phyloP scores from a whole-genome alignment of 2,329 filamentous ascomycete genomes.

The Sclerotiophoma versabilis region DNA sequence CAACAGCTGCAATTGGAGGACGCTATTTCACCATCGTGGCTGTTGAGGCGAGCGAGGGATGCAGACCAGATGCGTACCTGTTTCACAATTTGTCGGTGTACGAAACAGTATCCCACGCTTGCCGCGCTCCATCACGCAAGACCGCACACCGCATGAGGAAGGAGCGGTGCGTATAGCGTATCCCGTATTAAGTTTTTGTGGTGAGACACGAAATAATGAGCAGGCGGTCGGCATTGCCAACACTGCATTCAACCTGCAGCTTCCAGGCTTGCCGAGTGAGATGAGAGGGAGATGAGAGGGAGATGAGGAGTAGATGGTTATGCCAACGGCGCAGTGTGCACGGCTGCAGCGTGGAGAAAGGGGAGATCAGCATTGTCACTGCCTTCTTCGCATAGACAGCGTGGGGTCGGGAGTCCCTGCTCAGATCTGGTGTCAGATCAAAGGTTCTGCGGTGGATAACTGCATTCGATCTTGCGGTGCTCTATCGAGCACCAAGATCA shows the following conservation, averaged over 20 bases:
- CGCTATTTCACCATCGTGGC: slow-evolving; percentile 2
- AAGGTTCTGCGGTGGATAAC: neutral
- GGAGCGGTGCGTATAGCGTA: slow-evolving; percentile 14
- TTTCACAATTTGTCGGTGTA: slow-evolving; percentile 20
- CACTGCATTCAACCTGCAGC: slow-evolving; percentile 8
- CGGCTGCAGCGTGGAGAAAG: slow-evolving; percentile 17
- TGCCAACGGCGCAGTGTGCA: slow-evolving; percentile 11
- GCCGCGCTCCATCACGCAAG: slow-evolving; percentile 14
- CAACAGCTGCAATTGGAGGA: slow-evolving; percentile 7
- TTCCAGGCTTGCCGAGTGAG: slow-evolving; percentile 3
- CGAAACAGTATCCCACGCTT: slow-evolving; percentile 15
- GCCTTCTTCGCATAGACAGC: slow-evolving; percentile 18
- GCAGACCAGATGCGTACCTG: slow-evolving; percentile 13
- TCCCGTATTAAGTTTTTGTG: no score
- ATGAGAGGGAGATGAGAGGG: slow-evolving; percentile 3
- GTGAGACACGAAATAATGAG: slow-evolving; percentile 15
- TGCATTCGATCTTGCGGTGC: slow-evolving; percentile 1
- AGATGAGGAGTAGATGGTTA: neutral
- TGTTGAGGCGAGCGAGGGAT: slow-evolving; percentile 7
- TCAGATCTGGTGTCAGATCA: slow-evolving; percentile 18
- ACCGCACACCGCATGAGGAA: slow-evolving; percentile 12
- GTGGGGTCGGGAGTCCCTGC: slow-evolving; percentile 26
- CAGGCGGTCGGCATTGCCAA: slow-evolving; percentile 1
- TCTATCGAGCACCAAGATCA: slow-evolving; percentile 8
- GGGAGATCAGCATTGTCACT: slow-evolving; percentile 27